Conservation (phyloP, 768 basidiomycete genomes). For the Leccinum incarnatum region DNA sequence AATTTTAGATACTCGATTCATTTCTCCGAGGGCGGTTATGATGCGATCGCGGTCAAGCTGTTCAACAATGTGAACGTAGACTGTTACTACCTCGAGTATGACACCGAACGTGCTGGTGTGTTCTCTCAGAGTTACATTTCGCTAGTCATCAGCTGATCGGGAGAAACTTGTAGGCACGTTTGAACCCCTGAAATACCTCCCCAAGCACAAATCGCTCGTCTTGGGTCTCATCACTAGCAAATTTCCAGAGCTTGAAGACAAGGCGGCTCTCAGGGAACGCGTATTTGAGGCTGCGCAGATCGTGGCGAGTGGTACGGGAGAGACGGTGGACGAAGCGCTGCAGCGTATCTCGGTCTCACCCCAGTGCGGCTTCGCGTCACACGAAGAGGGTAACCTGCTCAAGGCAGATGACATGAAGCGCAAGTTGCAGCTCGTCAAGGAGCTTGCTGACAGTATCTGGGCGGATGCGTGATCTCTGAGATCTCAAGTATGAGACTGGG, state of each 20-base stretch:
- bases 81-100: constrained; percentile 47
- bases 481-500: not conserved
- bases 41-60: constrained; percentile 42
- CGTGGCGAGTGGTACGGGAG: constrained; percentile 38
- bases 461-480: constrained; percentile 14
- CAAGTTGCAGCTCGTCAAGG: constrained; percentile 31
- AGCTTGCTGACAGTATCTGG: constrained; percentile 40
- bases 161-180: constrained; percentile 22
- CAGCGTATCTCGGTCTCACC: constrained; percentile 44
- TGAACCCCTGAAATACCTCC: constrained; percentile 31
- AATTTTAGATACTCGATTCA: constrained; percentile 32
- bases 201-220: constrained; percentile 38
- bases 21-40: constrained; percentile 47
- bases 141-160: not conserved
- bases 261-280: constrained; percentile 37
- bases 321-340: constrained; percentile 38
- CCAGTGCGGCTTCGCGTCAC: constrained; percentile 51
- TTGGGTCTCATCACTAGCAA: constrained; percentile 46
- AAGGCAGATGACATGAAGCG: constrained; percentile 34
- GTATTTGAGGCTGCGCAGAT: constrained; percentile 43
- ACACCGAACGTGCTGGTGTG: constrained; percentile 45
- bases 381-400: constrained; percentile 44
- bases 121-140: not conserved
- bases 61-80: constrained; percentile 46
- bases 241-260: constrained; percentile 42